phyloP scores from a whole-genome alignment of 2,329 filamentous ascomycete species.

The Pseudogymnoascus sp. region DNA sequence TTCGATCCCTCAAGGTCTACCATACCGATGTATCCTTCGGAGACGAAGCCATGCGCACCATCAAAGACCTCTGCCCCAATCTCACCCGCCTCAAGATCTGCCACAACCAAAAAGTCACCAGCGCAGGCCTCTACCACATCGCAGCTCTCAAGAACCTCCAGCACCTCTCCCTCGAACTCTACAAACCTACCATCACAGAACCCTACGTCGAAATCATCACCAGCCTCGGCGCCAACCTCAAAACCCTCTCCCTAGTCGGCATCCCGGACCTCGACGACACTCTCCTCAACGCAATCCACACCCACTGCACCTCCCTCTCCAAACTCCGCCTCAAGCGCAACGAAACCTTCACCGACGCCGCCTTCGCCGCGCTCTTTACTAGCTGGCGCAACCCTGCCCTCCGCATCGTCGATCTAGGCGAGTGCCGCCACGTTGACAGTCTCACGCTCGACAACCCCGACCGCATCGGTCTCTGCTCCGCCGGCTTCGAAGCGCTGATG shows the following conservation, averaged over 20 bases:
- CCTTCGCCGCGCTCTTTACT: slow-evolving; percentile 66
- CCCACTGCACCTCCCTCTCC: slow-evolving; percentile 57
- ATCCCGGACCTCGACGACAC: slow-evolving; percentile 62
- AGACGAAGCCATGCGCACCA: slow-evolving; percentile 58
- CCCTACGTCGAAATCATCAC: slow-evolving; percentile 56
- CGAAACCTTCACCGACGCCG: slow-evolving; percentile 66
- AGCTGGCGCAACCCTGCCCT: slow-evolving; percentile 71
- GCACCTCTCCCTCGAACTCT: slow-evolving; percentile 68
- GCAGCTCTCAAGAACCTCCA: slow-evolving; percentile 57
- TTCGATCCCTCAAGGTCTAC: slow-evolving; percentile 70
- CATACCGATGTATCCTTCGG: slow-evolving; percentile 79
- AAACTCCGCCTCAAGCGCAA: slow-evolving; percentile 83
- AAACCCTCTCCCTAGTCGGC: slow-evolving; percentile 69
- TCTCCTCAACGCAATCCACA: slow-evolving; percentile 65
- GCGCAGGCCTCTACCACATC: slow-evolving; percentile 60
- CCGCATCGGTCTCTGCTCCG: slow-evolving; percentile 65
- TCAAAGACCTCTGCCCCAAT: slow-evolving; percentile 59
- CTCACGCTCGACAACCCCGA: slow-evolving; percentile 56
- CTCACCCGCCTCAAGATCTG: slow-evolving; percentile 73
- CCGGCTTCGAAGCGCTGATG: slow-evolving; percentile 78
- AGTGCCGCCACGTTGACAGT: slow-evolving; percentile 72
- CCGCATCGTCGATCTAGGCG: slow-evolving; percentile 65
- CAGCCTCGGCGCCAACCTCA: slow-evolving; percentile 58
- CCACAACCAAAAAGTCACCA: slow-evolving; percentile 69
- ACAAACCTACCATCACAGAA: slow-evolving; percentile 48